Evolutionary conservation across 768 basidiomycete species (phyloP).

Genomic region (Trametes villosa): DNA sequence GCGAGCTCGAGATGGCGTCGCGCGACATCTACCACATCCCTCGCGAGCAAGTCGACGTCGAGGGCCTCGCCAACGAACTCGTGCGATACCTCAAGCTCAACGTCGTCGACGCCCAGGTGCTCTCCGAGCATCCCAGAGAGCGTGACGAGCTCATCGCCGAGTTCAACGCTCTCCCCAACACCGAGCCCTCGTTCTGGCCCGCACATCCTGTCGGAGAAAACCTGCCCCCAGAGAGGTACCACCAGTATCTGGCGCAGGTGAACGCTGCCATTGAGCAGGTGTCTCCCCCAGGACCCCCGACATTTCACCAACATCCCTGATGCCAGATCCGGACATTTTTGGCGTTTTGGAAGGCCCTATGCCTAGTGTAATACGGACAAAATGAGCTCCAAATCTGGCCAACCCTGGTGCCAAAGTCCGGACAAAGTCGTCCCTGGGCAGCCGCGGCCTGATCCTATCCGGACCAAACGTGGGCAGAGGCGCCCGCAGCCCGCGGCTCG

Average conservation of each 20-base stretch:
- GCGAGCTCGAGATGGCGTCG: background rate
- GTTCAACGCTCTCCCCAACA: background rate
- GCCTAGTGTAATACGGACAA: too few relatives aligned
- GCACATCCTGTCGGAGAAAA: background rate
- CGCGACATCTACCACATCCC: constrained; percentile 8
- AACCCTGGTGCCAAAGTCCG: too few relatives aligned
- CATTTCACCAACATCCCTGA: too few relatives aligned
- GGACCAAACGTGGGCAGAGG: too few relatives aligned
- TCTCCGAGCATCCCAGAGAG: background rate
- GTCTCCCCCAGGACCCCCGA: too few relatives aligned
- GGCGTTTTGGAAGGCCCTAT: too few relatives aligned
- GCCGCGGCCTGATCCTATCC: too few relatives aligned
- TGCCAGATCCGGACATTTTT: too few relatives aligned
- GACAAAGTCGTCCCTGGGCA: too few relatives aligned
- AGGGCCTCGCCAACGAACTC: background rate
- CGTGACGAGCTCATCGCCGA: constrained; percentile 2
- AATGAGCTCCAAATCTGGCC: too few relatives aligned
- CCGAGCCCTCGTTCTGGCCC: background rate
- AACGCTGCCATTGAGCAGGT: constrained; percentile 1
- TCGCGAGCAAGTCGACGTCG: constrained; percentile 8
- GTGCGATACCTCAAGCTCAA: background rate
- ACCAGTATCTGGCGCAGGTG: background rate
- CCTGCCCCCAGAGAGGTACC: background rate
- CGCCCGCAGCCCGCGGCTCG: too few relatives aligned
- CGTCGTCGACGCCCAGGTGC: background rate